Evolutionary conservation across 768 basidiomycete genomes (phyloP), one percentile per base, ranked within the genome.

Genomic region (Tulasnella sp.): DNA sequence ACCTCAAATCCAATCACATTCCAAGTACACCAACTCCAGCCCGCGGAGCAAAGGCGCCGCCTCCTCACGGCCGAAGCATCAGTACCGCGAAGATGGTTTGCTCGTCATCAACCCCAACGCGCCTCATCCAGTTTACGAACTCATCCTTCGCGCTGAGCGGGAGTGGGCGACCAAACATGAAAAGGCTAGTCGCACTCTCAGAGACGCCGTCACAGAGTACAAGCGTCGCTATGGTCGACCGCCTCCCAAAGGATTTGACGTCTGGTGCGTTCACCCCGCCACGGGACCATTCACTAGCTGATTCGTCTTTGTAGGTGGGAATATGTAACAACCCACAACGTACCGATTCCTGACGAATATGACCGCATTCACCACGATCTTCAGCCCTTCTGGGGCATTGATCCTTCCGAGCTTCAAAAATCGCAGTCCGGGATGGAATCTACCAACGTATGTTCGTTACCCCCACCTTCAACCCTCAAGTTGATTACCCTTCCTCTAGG

Each of bases 321-420:
- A 8, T 79, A 76, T 62, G 72, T 73, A 19, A 58, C 70, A 43
- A 61, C 69, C 36, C 63, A 78, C 62, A 67, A 74, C 29, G 73
- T 80, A 14, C 73, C 72, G 50, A 67, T 79, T 6, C 73, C 74
- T 4, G 77, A 79, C 62, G 78, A 78, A 58, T 80, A 78, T 61
- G 77, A 79, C 63, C 72, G 75, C 53, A 77, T 80, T 52, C 62
- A 67, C 60, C 63, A 59, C 12, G 71, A 75, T 58, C 59, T 77
- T 4, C 67, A 71, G 32, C 75, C 74, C 0, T 75, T 72, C 64
- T 74, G 71, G 70, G 75, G 70, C 7, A 63, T 75, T 31, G 57
- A 63, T 4, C 74, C 74, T 9, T 17, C 21, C 5, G 35, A 41
- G 9, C 32, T 59, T 21, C 23, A 17, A 12, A 29, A 17, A 14